Percentiles rank a stretch among this genome's conserved stretches.
phyloP scores from a whole-genome alignment of 306 rosid genomes.

The Echinosophora koreensis region DNA sequence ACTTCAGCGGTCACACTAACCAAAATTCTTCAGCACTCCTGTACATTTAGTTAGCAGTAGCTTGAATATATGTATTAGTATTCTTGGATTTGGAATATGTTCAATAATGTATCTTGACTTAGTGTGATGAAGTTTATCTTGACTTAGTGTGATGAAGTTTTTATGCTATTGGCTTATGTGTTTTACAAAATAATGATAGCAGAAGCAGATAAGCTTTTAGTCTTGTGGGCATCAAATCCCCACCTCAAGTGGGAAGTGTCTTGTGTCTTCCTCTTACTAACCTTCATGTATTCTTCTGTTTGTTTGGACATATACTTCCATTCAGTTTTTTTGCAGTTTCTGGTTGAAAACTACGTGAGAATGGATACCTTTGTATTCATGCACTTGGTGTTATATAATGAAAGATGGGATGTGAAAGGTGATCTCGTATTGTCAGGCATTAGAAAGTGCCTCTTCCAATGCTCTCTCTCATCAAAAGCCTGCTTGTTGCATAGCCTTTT shows the following conservation, averaged over 20 bases:
- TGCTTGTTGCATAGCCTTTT: constrained; percentile 43
- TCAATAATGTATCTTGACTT: constrained; percentile 39
- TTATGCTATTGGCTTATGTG: neutral
- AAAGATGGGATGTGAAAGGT: constrained; percentile 40
- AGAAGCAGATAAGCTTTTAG: constrained; percentile 18
- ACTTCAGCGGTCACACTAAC: constrained; percentile 60
- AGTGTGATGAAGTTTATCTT: constrained; percentile 25
- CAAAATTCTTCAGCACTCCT: constrained; percentile 63
- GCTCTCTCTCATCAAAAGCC: constrained; percentile 54
- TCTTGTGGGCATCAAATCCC: constrained; percentile 27
- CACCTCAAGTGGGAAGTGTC: constrained; percentile 33
- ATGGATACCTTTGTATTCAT: constrained; percentile 44
- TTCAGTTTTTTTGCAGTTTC: constrained; percentile 28
- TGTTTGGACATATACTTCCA: constrained; percentile 34
- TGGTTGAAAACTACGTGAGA: constrained; percentile 32
- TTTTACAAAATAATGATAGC: constrained; percentile 23
- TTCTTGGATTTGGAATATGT: constrained; percentile 23
- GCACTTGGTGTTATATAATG: constrained; percentile 36
- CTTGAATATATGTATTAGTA: constrained; percentile 4
- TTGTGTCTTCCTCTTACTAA: constrained; percentile 41
- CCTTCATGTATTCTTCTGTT: constrained; percentile 38
- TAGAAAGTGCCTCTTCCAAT: constrained; percentile 35
- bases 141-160: constrained; percentile 20
- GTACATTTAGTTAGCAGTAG: constrained; percentile 50
- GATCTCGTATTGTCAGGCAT: constrained; percentile 46